These are phyloP conservation scores for Mucor sp. DNA, from an alignment of 371 early-diverging fungal species.

Conservation along the genomic window DNA sequence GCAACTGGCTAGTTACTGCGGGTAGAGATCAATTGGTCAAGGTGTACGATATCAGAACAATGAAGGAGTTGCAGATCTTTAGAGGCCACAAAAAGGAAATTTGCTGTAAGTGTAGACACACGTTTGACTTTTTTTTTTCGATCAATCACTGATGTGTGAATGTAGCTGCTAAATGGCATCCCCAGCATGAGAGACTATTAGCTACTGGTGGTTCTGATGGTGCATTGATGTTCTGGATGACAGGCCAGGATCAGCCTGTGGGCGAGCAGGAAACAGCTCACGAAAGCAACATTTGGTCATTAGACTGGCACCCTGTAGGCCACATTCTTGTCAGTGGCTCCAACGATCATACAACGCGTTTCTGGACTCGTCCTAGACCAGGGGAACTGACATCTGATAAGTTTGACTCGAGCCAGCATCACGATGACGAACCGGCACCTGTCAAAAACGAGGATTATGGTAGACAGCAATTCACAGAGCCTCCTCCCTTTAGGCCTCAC, in stretches of 20 bases:
- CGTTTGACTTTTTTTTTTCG: neutral
- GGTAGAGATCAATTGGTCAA: conserved; percentile 97
- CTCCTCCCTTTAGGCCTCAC: conserved; percentile 52
- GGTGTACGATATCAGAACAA: conserved; percentile 95
- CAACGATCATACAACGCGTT: conserved; percentile 98
- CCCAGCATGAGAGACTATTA: conserved; percentile 90
- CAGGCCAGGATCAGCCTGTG: conserved; percentile 71
- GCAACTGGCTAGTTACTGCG: conserved; percentile 95
- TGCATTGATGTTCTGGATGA: conserved; percentile 91
- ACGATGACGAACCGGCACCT: conserved; percentile 46
- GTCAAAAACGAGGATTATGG: conserved; percentile 39
- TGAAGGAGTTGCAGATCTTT: conserved; percentile 94
- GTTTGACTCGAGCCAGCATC: conserved; percentile 61
- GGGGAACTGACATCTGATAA: conserved; percentile 75
- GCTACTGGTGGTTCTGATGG: conserved; percentile 98
- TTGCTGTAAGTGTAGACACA: conserved; percentile 64
- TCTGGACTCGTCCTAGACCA: conserved; percentile 97
- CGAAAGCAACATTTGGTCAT: conserved; percentile 95
- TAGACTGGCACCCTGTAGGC: conserved; percentile 99
- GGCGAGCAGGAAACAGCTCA: conserved; percentile 91
- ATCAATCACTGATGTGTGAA: neutral
- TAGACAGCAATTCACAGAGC: conserved; percentile 35
- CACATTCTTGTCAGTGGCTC: conserved; percentile 97
- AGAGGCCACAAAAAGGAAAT: conserved; percentile 96
- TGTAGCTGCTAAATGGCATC: conserved; percentile 95